Evolutionary conservation across 2,329 filamentous ascomycete species (phyloP), one percentile per base, ranked within the genome.

Genomic region (Penicillium frequentans): DNA sequence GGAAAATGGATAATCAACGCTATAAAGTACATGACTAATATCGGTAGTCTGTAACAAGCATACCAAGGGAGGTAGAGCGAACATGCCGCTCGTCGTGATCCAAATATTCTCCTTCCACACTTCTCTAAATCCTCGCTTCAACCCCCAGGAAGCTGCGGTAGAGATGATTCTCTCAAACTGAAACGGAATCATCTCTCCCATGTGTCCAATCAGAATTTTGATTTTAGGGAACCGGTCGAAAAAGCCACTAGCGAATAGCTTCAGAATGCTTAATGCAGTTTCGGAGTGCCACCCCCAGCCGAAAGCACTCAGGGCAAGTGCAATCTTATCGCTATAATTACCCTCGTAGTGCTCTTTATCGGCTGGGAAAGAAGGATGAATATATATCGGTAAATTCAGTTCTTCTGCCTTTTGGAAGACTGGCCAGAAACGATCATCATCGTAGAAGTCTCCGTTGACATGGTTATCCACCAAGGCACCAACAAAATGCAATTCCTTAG

Each of bases 171-270:
- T 43, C 14, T 52, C 49, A 19, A 52, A 6, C 13, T 52, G 49
- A 19, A 52, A 52, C 5, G 49, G 49, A 35, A 52, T 26, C 49
- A 52, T 35, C 27, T 52, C 49, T 33, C 49, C 49, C 49, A 52
- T 52, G 16, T 52, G 49, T 11, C 49, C 49, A 33, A 52, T 52
- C 13, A 52, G 16, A 19, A 87, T 73, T 64, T 85, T 85, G 9
- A 87, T 65, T 21, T 66, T 70, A 0, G 83, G 83, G 44, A 79
- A 81, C 4, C 75, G 70, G 65, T 86, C 84, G 59, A 87, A 87
- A 1, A 85, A 63, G 1, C 83, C 82, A 0, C 75, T 71, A 1
- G 80, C 78, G 61, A 77, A 86, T 2, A 87, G 74, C 13, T 64
- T 59, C 7, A 79, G 59, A 2, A 77, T 58, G 54, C 75, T 74